Evolutionary conservation across 108 stramenopile genomes (phyloP).

Genomic region (Cyclostephanos tholiformis): DNA sequence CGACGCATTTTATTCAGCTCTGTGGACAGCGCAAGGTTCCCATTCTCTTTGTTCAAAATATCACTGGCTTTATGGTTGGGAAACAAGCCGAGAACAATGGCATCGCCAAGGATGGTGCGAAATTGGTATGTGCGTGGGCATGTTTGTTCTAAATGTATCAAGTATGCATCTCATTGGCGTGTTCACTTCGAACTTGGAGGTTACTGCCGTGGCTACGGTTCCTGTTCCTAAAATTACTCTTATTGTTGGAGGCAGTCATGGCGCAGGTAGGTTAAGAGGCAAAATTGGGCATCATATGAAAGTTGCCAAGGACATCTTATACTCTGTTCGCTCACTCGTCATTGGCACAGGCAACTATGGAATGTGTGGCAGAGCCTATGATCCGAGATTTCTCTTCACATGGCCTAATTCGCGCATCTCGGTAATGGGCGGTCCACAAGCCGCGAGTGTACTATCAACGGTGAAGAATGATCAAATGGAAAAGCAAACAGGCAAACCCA

Average conservation of each 20-base stretch:
- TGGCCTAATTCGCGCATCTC: slow-evolving; percentile 97
- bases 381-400: slow-evolving; percentile 95
- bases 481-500: slow-evolving; percentile 60
- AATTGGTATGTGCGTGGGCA: slow-evolving; percentile 58
- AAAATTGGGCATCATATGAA: slow-evolving; percentile 2
- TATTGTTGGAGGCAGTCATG: slow-evolving; percentile 91
- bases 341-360: slow-evolving; percentile 83
- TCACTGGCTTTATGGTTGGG: slow-evolving; percentile 99
- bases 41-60: slow-evolving; percentile 96
- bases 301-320: not conserved
- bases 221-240: slow-evolving; percentile 98
- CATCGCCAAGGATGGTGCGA: slow-evolving; percentile 96
- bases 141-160: not conserved
- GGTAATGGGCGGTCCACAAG: slow-evolving; percentile 99
- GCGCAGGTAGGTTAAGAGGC: slow-evolving; percentile 42
- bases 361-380: slow-evolving; percentile 96
- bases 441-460: slow-evolving; percentile 94
- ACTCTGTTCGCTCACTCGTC: slow-evolving; percentile 1
- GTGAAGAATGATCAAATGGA: slow-evolving; percentile 86
- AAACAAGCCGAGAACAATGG: slow-evolving; percentile 94
- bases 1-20: slow-evolving; percentile 96
- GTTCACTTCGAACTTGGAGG: not conserved
- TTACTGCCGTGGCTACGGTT: slow-evolving; percentile 94
- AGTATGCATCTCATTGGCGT: no score
- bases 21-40: slow-evolving; percentile 97